Conservation (phyloP, 2,329 filamentous ascomycete species). For the Cladophialophora carrionii region DNA sequence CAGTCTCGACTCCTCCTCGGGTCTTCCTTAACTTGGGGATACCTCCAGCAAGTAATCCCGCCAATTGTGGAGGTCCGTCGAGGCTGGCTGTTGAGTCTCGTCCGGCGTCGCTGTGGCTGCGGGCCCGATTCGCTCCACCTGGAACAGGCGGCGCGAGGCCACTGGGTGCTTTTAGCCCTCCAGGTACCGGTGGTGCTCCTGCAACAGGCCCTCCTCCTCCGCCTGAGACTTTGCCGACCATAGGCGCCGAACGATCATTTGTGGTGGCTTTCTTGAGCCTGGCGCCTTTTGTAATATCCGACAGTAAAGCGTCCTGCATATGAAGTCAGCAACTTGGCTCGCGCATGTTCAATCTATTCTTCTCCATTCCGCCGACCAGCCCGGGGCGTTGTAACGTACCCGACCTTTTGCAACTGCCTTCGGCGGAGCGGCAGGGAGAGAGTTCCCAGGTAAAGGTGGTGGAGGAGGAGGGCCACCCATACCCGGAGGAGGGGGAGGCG, state of each 20-base stretch:
- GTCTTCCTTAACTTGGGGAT: slow-evolving; percentile 96
- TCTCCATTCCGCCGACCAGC: background rate
- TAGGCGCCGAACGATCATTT: slow-evolving; percentile 87
- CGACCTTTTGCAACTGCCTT: slow-evolving; percentile 60
- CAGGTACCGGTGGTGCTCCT: slow-evolving; percentile 81
- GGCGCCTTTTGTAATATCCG: slow-evolving; percentile 82
- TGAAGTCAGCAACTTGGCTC: slow-evolving; percentile 23
- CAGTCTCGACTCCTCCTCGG: slow-evolving; percentile 77
- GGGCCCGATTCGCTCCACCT: slow-evolving; percentile 62
- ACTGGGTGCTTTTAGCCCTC: slow-evolving; percentile 62
- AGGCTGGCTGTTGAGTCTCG: slow-evolving; percentile 48
- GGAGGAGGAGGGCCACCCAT: slow-evolving; percentile 64
- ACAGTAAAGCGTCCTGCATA: slow-evolving; percentile 76
- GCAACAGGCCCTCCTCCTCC: slow-evolving; percentile 65
- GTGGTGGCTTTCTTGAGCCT: slow-evolving; percentile 82
- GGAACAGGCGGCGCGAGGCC: slow-evolving; percentile 74
- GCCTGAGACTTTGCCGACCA: slow-evolving; percentile 61
- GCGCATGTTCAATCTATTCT: slow-evolving; percentile 12
- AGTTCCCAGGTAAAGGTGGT: slow-evolving; percentile 65
- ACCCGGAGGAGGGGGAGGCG: slow-evolving; percentile 65
- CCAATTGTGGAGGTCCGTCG: slow-evolving; percentile 73
- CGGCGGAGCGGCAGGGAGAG: slow-evolving; percentile 62
- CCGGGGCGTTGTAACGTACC: slow-evolving; percentile 55
- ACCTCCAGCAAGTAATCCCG: slow-evolving; percentile 84
- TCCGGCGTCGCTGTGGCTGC: slow-evolving; percentile 77